Conservation (phyloP, 1,284 basidiomycete genomes). For the Ceratobasidium sp. region DNA sequence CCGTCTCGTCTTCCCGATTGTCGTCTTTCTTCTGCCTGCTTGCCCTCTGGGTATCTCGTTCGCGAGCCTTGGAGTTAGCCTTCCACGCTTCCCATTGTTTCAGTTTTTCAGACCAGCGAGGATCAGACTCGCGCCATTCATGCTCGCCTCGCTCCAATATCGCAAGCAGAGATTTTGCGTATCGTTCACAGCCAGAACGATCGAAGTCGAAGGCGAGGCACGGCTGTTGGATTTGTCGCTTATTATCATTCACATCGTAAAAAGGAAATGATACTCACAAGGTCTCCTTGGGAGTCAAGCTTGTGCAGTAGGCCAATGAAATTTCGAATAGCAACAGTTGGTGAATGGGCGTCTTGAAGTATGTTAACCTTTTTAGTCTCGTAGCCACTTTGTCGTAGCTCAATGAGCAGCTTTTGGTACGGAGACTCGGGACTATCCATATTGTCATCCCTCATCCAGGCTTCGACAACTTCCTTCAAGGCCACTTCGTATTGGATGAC, state of each 20-base stretch:
- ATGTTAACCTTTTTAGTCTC: neutral
- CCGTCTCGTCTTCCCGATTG: slow-evolving; percentile 53
- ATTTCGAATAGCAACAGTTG: slow-evolving; percentile 53
- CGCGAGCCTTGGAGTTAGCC: slow-evolving; percentile 58
- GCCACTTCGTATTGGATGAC: slow-evolving; percentile 70
- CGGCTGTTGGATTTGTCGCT: slow-evolving; percentile 61
- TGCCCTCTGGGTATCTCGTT: slow-evolving; percentile 32
- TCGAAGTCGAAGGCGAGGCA: slow-evolving; percentile 78
- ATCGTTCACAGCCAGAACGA: slow-evolving; percentile 69
- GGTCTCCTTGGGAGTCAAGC: slow-evolving; percentile 65
- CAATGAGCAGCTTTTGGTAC: slow-evolving; percentile 61
- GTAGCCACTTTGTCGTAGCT: slow-evolving; percentile 60
- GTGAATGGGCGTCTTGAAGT: neutral
- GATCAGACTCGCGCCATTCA: slow-evolving; percentile 65
- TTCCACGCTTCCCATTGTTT: slow-evolving; percentile 69
- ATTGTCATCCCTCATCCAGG: slow-evolving; percentile 61
- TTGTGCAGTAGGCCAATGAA: slow-evolving; percentile 70
- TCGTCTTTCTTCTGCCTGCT: slow-evolving; percentile 57
- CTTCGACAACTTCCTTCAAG: slow-evolving; percentile 64
- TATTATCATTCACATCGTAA: slow-evolving; percentile 35
- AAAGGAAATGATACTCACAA: slow-evolving; percentile 62
- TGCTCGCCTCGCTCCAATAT: slow-evolving; percentile 63
- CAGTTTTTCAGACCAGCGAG: slow-evolving; percentile 68
- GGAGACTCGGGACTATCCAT: slow-evolving; percentile 58
- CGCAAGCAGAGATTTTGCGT: slow-evolving; percentile 62